These are phyloP conservation scores for Pyracantha coccinea DNA, from an alignment of 331 rosid genomes.

Conservation along the genomic window DNA sequence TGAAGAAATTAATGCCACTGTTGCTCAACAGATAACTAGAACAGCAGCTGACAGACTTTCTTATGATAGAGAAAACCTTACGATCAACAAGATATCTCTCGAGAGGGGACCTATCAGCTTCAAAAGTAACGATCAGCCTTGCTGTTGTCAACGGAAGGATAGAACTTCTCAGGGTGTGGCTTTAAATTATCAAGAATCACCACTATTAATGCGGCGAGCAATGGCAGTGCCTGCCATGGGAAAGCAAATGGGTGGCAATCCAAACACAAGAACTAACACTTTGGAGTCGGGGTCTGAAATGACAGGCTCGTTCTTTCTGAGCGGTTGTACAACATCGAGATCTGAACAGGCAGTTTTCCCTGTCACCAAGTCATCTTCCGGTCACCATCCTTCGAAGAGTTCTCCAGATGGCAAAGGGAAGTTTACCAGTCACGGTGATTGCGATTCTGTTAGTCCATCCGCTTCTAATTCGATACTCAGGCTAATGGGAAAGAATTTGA, in stretches of 20 bases:
- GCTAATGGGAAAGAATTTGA: slow-evolving; percentile 63
- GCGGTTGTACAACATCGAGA: slow-evolving; percentile 3
- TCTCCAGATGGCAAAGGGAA: slow-evolving; percentile 19
- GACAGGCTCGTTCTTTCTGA: slow-evolving; percentile 19
- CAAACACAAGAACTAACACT: slow-evolving; percentile 15
- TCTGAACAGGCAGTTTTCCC: slow-evolving; percentile 16
- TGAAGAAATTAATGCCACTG: slow-evolving; percentile 18
- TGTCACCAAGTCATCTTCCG: slow-evolving; percentile 11
- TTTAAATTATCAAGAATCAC: slow-evolving; percentile 35
- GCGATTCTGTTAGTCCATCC: slow-evolving; percentile 43
- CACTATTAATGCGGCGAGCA: slow-evolving; percentile 23
- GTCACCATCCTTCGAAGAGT: slow-evolving; percentile 13
- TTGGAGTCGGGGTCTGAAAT: slow-evolving; percentile 22
- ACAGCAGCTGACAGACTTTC: slow-evolving; percentile 12
- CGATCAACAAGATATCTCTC: slow-evolving; percentile 15
- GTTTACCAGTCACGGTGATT: slow-evolving; percentile 15
- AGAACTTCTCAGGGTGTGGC: slow-evolving; percentile 28
- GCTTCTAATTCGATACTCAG: slow-evolving; percentile 45
- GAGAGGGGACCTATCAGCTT: slow-evolving; percentile 28
- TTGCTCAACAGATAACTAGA: slow-evolving; percentile 8
- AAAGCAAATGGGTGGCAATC: slow-evolving; percentile 24
- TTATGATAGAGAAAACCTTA: slow-evolving; percentile 21
- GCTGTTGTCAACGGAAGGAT: slow-evolving; percentile 52
- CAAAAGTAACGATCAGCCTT: slow-evolving; percentile 31
- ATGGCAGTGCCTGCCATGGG: slow-evolving; percentile 18